Percentiles rank a stretch among this genome's conserved stretches.
Conservation (phyloP, 1,139 yeast species). For the Saccharomycopsis crataegensis region DNA sequence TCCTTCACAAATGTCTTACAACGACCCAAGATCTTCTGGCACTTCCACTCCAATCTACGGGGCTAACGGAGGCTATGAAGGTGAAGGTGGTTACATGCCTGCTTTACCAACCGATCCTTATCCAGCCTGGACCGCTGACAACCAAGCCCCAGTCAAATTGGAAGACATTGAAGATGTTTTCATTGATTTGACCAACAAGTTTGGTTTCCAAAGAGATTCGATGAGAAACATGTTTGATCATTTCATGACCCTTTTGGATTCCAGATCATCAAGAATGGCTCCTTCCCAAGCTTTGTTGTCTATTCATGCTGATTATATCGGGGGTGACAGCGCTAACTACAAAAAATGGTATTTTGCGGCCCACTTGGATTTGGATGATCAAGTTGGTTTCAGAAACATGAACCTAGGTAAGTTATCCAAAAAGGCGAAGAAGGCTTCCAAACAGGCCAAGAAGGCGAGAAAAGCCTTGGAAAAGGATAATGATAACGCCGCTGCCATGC, state of each 20-base stretch:
- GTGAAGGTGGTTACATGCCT: constrained; percentile 23
- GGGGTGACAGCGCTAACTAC: constrained; percentile 88
- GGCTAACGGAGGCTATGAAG: constrained; percentile 35
- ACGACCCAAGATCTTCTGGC: constrained; percentile 82
- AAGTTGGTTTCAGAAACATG: constrained; percentile 74
- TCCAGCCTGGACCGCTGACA: constrained; percentile 94
- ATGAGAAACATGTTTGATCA: constrained; percentile 97
- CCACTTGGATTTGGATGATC: constrained; percentile 77
- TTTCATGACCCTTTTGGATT: constrained; percentile 87
- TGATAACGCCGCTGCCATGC: constrained; percentile 47
- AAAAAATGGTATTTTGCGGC: constrained; percentile 97
- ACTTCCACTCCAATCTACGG: constrained; percentile 96
- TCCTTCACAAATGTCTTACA: constrained; percentile 78
- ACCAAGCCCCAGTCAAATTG: constrained; percentile 73
- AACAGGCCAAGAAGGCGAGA: constrained; percentile 58
- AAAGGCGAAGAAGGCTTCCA: constrained; percentile 46
- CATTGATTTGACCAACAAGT: constrained; percentile 79
- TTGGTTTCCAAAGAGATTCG: constrained; percentile 97
- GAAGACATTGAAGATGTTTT: constrained; percentile 91
- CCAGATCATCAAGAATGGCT: constrained; percentile 94
- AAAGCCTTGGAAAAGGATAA: constrained; percentile 43
- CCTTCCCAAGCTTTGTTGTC: constrained; percentile 91
- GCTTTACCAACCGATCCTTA: constrained; percentile 67
- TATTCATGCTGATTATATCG: constrained; percentile 94
- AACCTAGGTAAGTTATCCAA: constrained; percentile 61